Conservation (phyloP, 345 rosid genomes). For the Populus euphratica region DNA sequence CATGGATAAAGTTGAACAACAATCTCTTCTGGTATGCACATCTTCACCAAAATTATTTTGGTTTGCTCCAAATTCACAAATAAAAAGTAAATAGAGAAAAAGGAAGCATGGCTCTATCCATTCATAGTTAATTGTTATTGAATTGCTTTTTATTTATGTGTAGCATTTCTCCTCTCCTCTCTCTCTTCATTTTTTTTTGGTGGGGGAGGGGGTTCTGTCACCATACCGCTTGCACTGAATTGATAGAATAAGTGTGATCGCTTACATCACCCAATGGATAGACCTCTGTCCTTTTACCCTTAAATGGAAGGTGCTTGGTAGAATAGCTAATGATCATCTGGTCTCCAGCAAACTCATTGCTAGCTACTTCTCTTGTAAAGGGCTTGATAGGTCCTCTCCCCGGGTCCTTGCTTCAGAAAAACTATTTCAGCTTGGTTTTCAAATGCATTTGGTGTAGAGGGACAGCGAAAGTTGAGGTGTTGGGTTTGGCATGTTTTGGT, state of each 20-base stretch:
- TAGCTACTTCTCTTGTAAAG: background rate
- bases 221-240: background rate
- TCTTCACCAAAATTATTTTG: background rate
- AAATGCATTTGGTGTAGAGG: background rate
- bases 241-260: background rate
- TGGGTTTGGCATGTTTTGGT: background rate
- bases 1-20: conserved; percentile 24
- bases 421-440: background rate
- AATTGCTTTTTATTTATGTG: background rate
- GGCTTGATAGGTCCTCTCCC: background rate
- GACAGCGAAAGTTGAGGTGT: background rate
- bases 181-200: background rate
- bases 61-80: background rate
- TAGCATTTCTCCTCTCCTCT: background rate
- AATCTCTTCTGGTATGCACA: conserved; percentile 36
- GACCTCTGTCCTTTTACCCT: background rate
- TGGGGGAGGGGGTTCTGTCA: background rate
- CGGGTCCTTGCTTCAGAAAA: background rate
- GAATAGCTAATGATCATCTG: background rate
- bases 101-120: background rate
- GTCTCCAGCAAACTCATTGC: background rate
- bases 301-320: background rate
- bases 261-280: background rate
- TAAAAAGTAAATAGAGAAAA: background rate
- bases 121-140: background rate